Percentiles rank a stretch among this genome's conserved stretches.
phyloP scores from a whole-genome alignment of 345 rosid genomes.

The Heritiera fomes region DNA sequence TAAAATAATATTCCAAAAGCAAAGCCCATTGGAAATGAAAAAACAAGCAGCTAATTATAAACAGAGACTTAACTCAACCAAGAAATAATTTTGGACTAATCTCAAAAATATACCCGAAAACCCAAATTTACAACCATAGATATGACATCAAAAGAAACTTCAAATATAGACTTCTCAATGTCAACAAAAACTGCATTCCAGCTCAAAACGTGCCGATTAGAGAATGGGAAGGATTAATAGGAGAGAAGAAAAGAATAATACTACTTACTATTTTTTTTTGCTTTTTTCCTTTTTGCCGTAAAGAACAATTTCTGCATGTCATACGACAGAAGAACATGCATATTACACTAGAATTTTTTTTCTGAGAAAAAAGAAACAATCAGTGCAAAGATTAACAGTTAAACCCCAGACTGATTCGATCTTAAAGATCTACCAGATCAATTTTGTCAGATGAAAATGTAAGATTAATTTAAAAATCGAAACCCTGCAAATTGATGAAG shows the following conservation, averaged over 20 bases:
- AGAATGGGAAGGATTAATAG: neutral
- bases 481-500: neutral
- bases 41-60: neutral
- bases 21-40: neutral
- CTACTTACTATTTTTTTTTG: neutral
- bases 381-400: neutral
- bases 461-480: neutral
- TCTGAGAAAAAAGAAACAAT: neutral
- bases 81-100: neutral
- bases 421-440: neutral
- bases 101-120: neutral
- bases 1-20: neutral
- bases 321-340: neutral
- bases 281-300: neutral
- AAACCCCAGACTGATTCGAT: neutral
- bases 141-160: neutral
- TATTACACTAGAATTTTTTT: neutral
- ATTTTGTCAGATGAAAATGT: neutral
- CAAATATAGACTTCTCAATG: neutral
- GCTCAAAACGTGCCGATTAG: neutral
- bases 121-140: neutral
- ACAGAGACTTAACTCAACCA: neutral
- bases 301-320: neutral
- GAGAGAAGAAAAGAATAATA: neutral
- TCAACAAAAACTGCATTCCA: slow-evolving; percentile 8